Percentiles rank a stretch among this genome's conserved stretches.
These are phyloP conservation scores for Tolypocladium nubicola DNA, from an alignment of 2,329 filamentous ascomycete genomes.

Conservation along the genomic window DNA sequence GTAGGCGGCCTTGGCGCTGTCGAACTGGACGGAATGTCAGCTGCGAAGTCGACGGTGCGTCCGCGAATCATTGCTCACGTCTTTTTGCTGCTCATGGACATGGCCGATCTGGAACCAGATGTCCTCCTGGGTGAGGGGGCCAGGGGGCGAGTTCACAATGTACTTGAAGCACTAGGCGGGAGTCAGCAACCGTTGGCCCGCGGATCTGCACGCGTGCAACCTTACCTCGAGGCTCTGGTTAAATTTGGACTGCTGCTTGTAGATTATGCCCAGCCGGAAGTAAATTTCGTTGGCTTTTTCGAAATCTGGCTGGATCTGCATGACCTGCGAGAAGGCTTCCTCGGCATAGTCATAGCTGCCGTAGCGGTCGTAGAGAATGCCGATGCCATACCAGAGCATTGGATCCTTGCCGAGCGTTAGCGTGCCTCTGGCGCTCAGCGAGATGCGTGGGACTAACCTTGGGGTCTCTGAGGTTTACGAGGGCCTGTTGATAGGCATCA, in stretches of 20 bases:
- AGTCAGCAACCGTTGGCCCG: background rate
- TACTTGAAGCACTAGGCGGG: constrained; percentile 82
- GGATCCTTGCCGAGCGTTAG: constrained; percentile 54
- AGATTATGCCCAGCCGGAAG: constrained; percentile 97
- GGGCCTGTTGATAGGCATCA: constrained; percentile 87
- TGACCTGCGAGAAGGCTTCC: constrained; percentile 95
- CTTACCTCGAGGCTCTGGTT: constrained; percentile 79
- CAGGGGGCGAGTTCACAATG: constrained; percentile 86
- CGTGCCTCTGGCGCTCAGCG: too few species aligned
- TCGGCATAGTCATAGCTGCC: constrained; percentile 95
- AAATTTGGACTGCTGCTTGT: constrained; percentile 97
- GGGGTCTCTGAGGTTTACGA: constrained; percentile 85
- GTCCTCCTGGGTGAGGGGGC: constrained; percentile 89
- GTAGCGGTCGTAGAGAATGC: constrained; percentile 93
- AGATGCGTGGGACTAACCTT: constrained; percentile 50
- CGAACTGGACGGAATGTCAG: constrained; percentile 54
- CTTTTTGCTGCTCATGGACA: constrained; percentile 97
- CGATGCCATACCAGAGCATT: constrained; percentile 97
- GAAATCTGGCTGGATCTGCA: constrained; percentile 96
- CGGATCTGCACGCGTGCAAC: constrained; percentile 1
- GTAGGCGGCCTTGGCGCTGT: constrained; percentile 86
- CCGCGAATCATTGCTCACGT: constrained; percentile 53
- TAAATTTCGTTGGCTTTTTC: constrained; percentile 99
- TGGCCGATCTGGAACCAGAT: constrained; percentile 99
- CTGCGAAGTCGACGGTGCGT: constrained; percentile 12